Base-by-base conservation (phyloP, 306 rosid genomes). In the Rosa lucieae region DNA sequence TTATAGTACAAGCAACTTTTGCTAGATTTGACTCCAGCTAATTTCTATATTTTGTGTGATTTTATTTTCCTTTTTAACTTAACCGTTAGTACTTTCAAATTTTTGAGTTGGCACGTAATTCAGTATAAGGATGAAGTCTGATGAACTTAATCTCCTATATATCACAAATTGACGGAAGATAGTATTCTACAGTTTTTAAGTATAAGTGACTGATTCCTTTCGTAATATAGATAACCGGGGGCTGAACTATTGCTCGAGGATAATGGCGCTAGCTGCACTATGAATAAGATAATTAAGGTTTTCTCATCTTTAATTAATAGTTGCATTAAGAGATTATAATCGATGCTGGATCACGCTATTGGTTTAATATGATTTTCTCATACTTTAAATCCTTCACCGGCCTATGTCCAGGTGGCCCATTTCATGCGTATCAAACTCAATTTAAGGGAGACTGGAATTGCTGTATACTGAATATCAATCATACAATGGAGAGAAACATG, bases 341-440 rank as follows among this genome's bases (percentile, higher is more conserved):
- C n/a, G 69, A 63, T 32, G n/a, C 3, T 63, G 68, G 42, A 58
- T 58, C 63, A 13, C n/a, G 43, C 10, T 32, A 0, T 9, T 37
- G 70, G 70, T 37, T 17, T 15, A 66, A 37, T 35, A 32, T 14
- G 3, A 35, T 35, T 65, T 35, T 35, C 70, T 21, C 1, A 35
- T 12, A 35, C 46, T 65, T 65, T 35, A 65, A 18, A 4, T 35
- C 43, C 70, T 65, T 15, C 11, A 65, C 37, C 37, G 37, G 37
- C 37, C 10, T 10, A 67, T 17, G 71, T 37, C 72, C 72, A 67
- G 72, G 72, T 67, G 72, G 72, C 14, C 49, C 26, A 42, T 40
- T 67, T 40, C 72, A 40, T 67, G 15, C 72, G 72, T 40, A 9
- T 67, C 72, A 67, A 40, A 67, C 72, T 40, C 72, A 67, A 67